Percentiles rank a stretch among this genome's conserved stretches.
phyloP scores from a whole-genome alignment of 331 rosid species.

The Malus hybrid region DNA sequence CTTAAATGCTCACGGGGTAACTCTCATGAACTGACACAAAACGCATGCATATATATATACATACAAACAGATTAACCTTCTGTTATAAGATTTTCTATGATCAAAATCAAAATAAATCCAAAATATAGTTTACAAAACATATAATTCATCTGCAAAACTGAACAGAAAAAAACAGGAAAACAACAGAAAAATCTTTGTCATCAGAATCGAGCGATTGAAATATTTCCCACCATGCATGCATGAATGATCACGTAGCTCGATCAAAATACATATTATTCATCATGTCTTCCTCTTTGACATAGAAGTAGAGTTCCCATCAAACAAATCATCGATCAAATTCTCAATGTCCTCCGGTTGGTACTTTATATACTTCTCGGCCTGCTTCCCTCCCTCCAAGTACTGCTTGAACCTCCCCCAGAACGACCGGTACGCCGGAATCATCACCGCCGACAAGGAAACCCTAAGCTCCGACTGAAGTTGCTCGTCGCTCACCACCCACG shows the following conservation, averaged over 20 bases:
- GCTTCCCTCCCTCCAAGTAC: conserved; percentile 40
- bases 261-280: not conserved
- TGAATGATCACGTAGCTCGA: not conserved
- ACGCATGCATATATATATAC: too few species aligned
- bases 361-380: conserved; percentile 60
- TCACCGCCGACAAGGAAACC: conserved; percentile 55
- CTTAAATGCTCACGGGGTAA: too few species aligned
- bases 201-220: not conserved
- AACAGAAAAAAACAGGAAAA: not conserved
- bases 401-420: conserved; percentile 71
- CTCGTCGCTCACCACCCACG: conserved; percentile 71
- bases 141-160: not conserved
- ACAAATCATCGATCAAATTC: conserved; percentile 51
- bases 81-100: not conserved
- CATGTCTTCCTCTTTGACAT: conserved; percentile 35
- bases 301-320: conserved; percentile 44
- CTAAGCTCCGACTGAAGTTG: conserved; percentile 74
- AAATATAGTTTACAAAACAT: not conserved
- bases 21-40: too few species aligned
- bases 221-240: not conserved
- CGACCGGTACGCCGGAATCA: conserved; percentile 72
- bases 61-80: too few species aligned
- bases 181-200: not conserved
- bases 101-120: not conserved
- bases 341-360: conserved; percentile 80